Evolutionary conservation across 1,284 basidiomycete genomes (phyloP).

Genomic region (Naganishia liquefaciens): DNA sequence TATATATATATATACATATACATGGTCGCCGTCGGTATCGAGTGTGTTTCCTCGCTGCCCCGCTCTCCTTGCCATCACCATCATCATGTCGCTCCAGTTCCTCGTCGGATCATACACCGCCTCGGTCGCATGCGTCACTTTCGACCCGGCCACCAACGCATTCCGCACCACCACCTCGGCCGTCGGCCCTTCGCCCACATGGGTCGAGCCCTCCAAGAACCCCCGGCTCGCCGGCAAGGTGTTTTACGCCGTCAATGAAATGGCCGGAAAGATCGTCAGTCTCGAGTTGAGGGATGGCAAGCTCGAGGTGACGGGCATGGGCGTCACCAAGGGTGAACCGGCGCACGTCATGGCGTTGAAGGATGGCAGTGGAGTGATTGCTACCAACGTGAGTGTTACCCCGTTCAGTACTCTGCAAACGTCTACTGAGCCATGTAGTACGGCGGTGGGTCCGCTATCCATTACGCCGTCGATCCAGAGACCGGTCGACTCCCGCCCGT

Average conservation of each 20-base stretch:
- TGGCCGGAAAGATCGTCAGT: conserved; percentile 38
- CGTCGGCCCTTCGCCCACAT: conserved; percentile 37
- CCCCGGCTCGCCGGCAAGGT: conserved; percentile 29
- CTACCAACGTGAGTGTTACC: conserved; percentile 48
- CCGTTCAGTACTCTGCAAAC: not conserved
- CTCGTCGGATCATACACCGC: conserved; percentile 47
- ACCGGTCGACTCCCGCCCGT: conserved; percentile 26
- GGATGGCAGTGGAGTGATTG: conserved; percentile 48
- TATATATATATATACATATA: no score
- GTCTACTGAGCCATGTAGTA: conserved; percentile 35
- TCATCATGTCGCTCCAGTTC: conserved; percentile 42
- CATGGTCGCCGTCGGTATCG: no score
- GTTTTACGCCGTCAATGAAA: conserved; percentile 46
- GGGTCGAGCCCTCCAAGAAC: conserved; percentile 42
- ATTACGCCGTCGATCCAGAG: conserved; percentile 40
- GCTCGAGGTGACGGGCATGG: conserved; percentile 38
- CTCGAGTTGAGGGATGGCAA: conserved; percentile 39
- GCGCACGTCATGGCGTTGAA: conserved; percentile 48
- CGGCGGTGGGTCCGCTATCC: conserved; percentile 45
- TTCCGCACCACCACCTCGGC: conserved; percentile 11
- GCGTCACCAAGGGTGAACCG: conserved; percentile 41
- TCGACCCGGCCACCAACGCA: conserved; percentile 36
- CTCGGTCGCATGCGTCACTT: conserved; percentile 40
- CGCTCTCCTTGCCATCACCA: not conserved
- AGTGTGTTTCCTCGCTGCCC: not conserved